These are phyloP conservation scores for Penicillium psychrosexuale DNA, from an alignment of 2,329 filamentous ascomycete species.

Conservation along the genomic window DNA sequence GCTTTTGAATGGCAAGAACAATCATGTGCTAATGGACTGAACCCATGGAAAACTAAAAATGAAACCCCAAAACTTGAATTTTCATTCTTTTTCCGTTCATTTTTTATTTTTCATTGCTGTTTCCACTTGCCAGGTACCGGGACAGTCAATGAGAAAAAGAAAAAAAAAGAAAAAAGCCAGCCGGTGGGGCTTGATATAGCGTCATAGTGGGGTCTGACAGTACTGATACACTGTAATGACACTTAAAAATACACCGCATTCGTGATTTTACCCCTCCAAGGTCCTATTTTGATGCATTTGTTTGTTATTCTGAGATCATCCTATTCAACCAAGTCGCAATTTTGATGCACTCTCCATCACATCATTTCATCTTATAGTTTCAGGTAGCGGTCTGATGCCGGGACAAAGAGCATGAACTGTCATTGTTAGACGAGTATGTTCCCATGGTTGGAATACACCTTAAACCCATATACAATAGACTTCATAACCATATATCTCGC, in stretches of 20 bases:
- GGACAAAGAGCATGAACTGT: constrained; percentile 3
- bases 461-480: not conserved
- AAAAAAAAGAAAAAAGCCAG: not conserved
- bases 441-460: not conserved
- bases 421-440: not conserved
- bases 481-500: not conserved
- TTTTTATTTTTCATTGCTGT: not conserved
- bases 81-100: not conserved
- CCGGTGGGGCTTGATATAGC: constrained; percentile 12
- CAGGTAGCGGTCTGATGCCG: constrained; percentile 13
- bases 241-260: constrained; percentile 7
- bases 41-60: constrained; percentile 22
- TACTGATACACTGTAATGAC: constrained; percentile 17
- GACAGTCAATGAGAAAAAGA: constrained; percentile 5
- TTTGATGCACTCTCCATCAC: not conserved
- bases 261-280: not conserved
- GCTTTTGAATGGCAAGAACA: constrained; percentile 22
- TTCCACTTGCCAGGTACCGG: constrained; percentile 7
- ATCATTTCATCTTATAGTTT: not conserved
- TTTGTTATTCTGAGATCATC: constrained; percentile 4
- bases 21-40: constrained; percentile 24
- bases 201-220: constrained; percentile 29
- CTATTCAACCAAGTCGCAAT: not conserved
- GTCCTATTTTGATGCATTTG: not conserved
- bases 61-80: constrained; percentile 5